Conservation (phyloP, 2,329 filamentous ascomycete genomes). For the Claviceps digitariae region DNA sequence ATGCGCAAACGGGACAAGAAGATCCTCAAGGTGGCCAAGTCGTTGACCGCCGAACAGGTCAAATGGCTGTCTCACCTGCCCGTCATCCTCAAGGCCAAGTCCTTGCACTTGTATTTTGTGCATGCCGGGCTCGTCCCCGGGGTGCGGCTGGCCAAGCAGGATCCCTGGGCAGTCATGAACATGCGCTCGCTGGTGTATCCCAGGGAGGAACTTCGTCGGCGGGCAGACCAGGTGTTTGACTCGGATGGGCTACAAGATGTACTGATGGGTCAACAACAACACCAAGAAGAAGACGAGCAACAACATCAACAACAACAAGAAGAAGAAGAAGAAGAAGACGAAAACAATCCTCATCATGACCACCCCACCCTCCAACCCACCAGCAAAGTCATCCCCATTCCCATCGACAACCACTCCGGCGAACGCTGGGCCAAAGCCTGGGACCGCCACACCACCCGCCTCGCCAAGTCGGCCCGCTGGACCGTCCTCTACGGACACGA, state of each 20-base stretch:
- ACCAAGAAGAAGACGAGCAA: no score
- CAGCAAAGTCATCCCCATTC: conserved; percentile 17
- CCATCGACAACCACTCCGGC: conserved; percentile 34
- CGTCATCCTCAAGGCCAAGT: conserved; percentile 63
- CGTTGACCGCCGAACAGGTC: conserved; percentile 43
- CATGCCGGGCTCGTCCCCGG: conserved; percentile 79
- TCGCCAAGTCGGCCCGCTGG: conserved; percentile 24
- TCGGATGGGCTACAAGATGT: background rate
- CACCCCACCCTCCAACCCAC: background rate
- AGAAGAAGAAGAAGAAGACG: conserved; percentile 8
- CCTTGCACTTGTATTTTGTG: conserved; percentile 53
- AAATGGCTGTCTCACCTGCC: conserved; percentile 59
- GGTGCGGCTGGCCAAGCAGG: conserved; percentile 52
- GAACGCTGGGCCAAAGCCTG: conserved; percentile 54
- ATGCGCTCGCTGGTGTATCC: conserved; percentile 67
- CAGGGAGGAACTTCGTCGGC: conserved; percentile 24
- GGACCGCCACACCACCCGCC: conserved; percentile 35
- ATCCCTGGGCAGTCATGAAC: conserved; percentile 78
- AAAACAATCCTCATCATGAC: background rate
- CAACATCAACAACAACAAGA: background rate
- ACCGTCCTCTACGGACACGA: conserved; percentile 87
- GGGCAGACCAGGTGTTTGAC: conserved; percentile 10
- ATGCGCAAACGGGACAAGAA: conserved; percentile 20
- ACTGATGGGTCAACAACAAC: no score
- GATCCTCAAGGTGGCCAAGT: conserved; percentile 43